These are phyloP conservation scores for Xylona heveae DNA, from an alignment of 495 filamentous ascomycete species.

Conservation along the genomic window DNA sequence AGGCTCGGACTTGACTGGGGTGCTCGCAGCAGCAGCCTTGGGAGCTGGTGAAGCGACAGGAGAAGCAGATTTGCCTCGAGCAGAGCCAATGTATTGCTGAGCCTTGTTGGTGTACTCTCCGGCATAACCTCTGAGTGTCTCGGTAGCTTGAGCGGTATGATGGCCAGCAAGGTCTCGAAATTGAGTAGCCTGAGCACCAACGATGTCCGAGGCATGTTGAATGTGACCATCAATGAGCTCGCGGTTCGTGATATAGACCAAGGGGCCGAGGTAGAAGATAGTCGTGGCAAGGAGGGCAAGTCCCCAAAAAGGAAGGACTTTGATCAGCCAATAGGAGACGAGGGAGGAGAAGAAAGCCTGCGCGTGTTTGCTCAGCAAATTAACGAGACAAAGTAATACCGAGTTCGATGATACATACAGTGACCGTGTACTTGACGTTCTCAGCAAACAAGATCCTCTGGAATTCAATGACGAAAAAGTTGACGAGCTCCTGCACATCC, in stretches of 20 bases:
- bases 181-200: slow-evolving; percentile 66
- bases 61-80: slow-evolving; percentile 26
- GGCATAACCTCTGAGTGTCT: slow-evolving; percentile 58
- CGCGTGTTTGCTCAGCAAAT: slow-evolving; percentile 6
- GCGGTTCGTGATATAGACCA: slow-evolving; percentile 82
- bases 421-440: slow-evolving; percentile 62
- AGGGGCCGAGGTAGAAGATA: slow-evolving; percentile 62
- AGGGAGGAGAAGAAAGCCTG: slow-evolving; percentile 65
- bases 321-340: slow-evolving; percentile 81
- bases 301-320: slow-evolving; percentile 85
- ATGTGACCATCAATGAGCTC: slow-evolving; percentile 82
- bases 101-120: slow-evolving; percentile 74
- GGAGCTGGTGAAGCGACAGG: slow-evolving; percentile 12
- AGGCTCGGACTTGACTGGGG: background rate
- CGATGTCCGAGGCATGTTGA: slow-evolving; percentile 40
- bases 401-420: slow-evolving; percentile 33
- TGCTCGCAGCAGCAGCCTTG: background rate
- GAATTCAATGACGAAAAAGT: slow-evolving; percentile 94
- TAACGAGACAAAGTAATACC: slow-evolving; percentile 1
- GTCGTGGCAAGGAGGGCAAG: slow-evolving; percentile 58
- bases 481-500: slow-evolving; percentile 76
- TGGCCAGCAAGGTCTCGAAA: slow-evolving; percentile 60
- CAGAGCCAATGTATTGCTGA: slow-evolving; percentile 42
- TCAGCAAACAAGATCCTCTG: slow-evolving; percentile 90
- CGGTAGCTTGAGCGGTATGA: slow-evolving; percentile 56